phyloP scores from a whole-genome alignment of 768 basidiomycete species.

The Amylocystis lapponica region DNA sequence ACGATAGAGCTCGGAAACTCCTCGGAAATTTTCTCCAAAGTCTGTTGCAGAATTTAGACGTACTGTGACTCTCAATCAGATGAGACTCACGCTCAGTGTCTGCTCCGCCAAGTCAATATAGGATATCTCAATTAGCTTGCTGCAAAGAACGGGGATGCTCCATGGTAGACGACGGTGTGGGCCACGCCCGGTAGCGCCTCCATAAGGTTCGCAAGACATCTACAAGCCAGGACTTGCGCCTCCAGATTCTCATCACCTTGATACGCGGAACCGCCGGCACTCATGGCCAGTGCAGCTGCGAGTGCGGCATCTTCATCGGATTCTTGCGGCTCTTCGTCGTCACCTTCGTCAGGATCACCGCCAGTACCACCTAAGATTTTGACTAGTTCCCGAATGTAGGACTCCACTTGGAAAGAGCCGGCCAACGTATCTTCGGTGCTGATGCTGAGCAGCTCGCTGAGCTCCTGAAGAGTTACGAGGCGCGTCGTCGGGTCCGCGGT shows the following conservation, averaged over 20 bases:
- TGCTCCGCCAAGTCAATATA: conserved; percentile 99
- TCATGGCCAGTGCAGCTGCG: conserved; percentile 83
- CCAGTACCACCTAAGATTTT: conserved; percentile 82
- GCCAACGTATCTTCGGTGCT: conserved; percentile 96
- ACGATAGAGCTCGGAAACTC: conserved; percentile 96
- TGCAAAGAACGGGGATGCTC: conserved; percentile 96
- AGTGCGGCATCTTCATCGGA: conserved; percentile 84
- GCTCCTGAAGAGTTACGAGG: conserved; percentile 86
- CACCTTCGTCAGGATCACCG: conserved; percentile 63
- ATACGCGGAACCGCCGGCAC: conserved; percentile 53
- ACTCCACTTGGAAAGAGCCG: conserved; percentile 92
- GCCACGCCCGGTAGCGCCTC: conserved; percentile 97
- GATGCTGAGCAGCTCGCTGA: conserved; percentile 91
- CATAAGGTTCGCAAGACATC: conserved; percentile 97
- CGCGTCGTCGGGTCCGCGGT: conserved; percentile 82
- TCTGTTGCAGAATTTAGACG: too few species aligned
- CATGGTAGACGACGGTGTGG: conserved; percentile 96
- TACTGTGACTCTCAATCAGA: too few species aligned
- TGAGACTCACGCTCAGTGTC: conserved; percentile 89
- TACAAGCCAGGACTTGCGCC: conserved; percentile 92
- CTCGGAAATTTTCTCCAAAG: conserved; percentile 96
- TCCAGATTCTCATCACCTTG: conserved; percentile 86
- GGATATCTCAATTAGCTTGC: conserved; percentile 94
- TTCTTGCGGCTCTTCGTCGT: conserved; percentile 55
- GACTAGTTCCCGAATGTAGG: conserved; percentile 88